A percentile compares a stretch with the other conserved stretches of the same genome.
These are phyloP conservation scores for Tilletia indica DNA, from an alignment of 1,284 basidiomycete species.

Conservation along the genomic window DNA sequence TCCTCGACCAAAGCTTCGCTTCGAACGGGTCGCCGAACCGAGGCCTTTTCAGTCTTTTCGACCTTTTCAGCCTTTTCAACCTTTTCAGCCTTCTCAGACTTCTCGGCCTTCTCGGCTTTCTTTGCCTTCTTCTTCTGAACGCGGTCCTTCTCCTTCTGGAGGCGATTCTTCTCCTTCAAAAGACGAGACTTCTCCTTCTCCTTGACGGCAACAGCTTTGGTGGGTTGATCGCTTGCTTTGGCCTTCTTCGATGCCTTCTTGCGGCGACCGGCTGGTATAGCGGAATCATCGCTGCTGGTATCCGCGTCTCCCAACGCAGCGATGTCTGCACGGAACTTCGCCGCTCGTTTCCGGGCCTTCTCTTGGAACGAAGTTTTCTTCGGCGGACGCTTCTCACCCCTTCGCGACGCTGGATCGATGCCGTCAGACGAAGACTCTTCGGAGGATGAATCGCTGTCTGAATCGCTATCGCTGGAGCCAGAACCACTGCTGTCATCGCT, in stretches of 20 bases:
- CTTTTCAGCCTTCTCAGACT: constrained; percentile 11
- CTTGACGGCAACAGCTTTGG: too few relatives aligned
- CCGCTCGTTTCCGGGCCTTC: neutral
- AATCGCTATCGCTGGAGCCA: neutral
- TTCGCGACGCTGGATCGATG: neutral
- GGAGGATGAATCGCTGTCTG: neutral
- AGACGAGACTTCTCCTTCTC: neutral
- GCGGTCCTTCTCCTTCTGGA: neutral
- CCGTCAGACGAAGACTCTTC: neutral
- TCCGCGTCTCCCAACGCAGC: constrained; percentile 11
- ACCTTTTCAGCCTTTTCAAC: neutral
- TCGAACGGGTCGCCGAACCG: too few relatives aligned
- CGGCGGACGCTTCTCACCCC: neutral
- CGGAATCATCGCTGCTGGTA: constrained; percentile 5
- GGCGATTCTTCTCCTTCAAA: neutral
- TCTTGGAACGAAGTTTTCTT: neutral
- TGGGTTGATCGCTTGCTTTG: too few relatives aligned
- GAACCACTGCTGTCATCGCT: constrained; percentile 10
- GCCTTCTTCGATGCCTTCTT: neutral
- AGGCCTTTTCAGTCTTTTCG: neutral
- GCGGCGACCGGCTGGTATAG: neutral
- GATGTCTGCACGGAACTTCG: constrained; percentile 15
- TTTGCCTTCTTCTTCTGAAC: neutral
- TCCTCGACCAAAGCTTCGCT: neutral
- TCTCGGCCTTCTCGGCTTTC: neutral